phyloP scores from a whole-genome alignment of 1,284 basidiomycete species.

The Moesziomyces globuligerus region DNA sequence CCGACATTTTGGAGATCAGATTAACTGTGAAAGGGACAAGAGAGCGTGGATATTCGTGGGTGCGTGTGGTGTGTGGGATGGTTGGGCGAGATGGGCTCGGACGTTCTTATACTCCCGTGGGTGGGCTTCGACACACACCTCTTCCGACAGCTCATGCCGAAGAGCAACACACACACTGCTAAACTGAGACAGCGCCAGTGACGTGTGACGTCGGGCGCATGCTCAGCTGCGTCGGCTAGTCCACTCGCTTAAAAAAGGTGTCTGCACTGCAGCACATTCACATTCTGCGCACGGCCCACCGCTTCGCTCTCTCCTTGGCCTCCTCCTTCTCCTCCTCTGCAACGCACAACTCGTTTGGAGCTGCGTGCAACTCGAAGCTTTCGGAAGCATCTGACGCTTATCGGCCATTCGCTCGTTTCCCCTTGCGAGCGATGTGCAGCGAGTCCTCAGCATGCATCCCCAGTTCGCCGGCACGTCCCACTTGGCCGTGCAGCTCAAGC shows the following conservation, averaged over 20 bases:
- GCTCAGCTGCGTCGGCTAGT: constrained; percentile 7
- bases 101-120: constrained; percentile 1
- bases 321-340: no score
- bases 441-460: not conserved
- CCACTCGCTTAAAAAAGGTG: constrained; percentile 5
- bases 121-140: no score
- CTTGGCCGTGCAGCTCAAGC: not conserved
- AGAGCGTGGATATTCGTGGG: not conserved
- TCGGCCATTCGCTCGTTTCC: no score
- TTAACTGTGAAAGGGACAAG: no score
- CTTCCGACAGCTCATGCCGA: not conserved
- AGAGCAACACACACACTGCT: constrained; percentile 24
- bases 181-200: constrained; percentile 9
- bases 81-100: not conserved
- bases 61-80: not conserved
- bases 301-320: not conserved
- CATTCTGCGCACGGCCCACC: not conserved
- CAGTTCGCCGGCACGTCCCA: not conserved
- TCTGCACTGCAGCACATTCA: not conserved
- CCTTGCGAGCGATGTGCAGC: not conserved
- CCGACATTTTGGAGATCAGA: constrained; percentile 32
- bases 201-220: constrained; percentile 16
- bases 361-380: no score
- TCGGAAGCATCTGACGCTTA: no score
- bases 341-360: no score